Evolutionary conservation across 2,329 filamentous ascomycete species (phyloP).

Genomic region (Aureobasidium sp.): DNA sequence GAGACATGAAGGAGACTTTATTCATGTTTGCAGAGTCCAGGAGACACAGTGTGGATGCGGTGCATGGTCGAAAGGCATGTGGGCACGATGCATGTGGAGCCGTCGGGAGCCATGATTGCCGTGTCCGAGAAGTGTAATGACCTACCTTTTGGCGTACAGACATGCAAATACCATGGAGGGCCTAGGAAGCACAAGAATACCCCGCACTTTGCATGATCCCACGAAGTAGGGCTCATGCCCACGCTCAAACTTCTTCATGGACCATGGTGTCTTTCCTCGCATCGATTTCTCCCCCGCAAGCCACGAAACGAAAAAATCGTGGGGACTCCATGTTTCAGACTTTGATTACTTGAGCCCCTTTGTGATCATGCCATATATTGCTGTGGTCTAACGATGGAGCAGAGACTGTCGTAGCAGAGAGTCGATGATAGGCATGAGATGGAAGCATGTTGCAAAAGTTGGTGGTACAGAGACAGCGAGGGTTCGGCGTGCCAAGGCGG

Average conservation of each 20-base stretch:
- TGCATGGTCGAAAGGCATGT: background rate
- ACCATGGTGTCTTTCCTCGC: too few relatives aligned
- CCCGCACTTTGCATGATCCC: background rate
- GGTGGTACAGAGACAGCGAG: too few relatives aligned
- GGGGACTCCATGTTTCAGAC: background rate
- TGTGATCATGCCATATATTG: background rate
- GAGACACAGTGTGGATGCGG: background rate
- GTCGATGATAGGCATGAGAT: background rate
- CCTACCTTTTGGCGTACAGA: background rate
- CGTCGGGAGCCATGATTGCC: background rate
- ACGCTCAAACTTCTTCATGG: background rate
- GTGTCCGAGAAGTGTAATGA: background rate
- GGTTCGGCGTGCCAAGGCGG: background rate
- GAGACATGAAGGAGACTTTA: background rate
- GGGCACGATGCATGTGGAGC: conserved; percentile 8
- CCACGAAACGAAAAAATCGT: background rate
- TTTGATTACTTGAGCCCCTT: background rate
- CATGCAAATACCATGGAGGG: background rate
- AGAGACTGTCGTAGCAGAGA: background rate
- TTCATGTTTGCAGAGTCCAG: background rate
- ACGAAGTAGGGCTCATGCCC: background rate
- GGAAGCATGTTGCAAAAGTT: background rate
- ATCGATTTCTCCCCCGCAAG: background rate
- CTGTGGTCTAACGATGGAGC: background rate
- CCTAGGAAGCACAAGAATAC: background rate